A percentile compares a stretch with the other conserved stretches of the same genome.
phyloP scores from a whole-genome alignment of 1,284 basidiomycete genomes.

The Albatrellus sp. region DNA sequence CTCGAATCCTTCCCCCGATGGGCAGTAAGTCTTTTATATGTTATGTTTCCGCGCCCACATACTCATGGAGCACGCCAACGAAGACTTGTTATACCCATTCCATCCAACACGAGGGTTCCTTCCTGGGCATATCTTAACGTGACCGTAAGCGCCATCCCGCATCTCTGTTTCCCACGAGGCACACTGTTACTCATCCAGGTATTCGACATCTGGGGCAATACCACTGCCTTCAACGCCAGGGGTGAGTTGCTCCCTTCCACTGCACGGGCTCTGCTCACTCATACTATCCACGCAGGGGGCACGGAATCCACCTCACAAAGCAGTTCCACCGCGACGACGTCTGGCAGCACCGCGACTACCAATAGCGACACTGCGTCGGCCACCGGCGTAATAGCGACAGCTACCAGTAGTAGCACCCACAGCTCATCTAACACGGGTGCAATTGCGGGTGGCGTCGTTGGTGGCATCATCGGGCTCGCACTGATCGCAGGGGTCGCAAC shows the following conservation, averaged over 20 bases:
- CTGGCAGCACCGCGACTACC: neutral
- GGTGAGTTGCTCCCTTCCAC: neutral
- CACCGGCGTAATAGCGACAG: neutral
- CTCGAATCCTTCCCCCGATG: neutral
- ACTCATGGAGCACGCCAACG: too few species aligned
- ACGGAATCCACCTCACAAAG: constrained; percentile 1
- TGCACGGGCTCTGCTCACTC: too few species aligned
- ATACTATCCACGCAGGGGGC: neutral
- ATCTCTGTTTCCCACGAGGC: neutral
- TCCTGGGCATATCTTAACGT: constrained; percentile 8
- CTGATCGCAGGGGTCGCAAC: constrained; percentile 12
- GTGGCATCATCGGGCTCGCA: constrained; percentile 21
- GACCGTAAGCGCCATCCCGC: constrained; percentile 1
- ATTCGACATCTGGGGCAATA: constrained; percentile 4
- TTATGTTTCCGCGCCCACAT: too few species aligned
- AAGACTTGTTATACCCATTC: constrained; percentile 7
- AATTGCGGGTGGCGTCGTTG: constrained; percentile 25
- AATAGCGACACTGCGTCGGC: neutral
- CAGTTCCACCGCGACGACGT: neutral
- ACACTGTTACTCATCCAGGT: neutral
- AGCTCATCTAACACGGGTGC: constrained; percentile 15
- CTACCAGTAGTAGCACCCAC: neutral
- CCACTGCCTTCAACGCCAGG: neutral
- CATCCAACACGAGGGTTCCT: constrained; percentile 5
- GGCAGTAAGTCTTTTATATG: constrained; percentile 5